Base-by-base conservation (phyloP, 1,284 basidiomycete genomes). In the Apiotrichum gracile region DNA sequence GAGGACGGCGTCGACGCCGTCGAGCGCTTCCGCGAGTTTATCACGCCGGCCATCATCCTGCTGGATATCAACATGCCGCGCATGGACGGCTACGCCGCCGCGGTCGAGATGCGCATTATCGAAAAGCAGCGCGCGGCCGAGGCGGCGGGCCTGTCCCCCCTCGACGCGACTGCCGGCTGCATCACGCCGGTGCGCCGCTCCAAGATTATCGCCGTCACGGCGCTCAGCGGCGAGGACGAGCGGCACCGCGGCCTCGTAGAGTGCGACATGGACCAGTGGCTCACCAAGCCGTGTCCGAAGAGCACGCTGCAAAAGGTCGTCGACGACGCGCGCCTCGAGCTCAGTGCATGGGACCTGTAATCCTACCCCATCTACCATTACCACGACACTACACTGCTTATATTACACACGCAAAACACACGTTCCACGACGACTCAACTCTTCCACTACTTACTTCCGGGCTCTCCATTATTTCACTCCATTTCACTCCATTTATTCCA, bases 31-130 rank as follows among this genome's bases (percentile, higher is more conserved):
- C 56, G 57, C 38, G 40, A 60, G 6, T 62, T 72, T 31, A 49
- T 40, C 16, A 13, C 27, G 3, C 63, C 62, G 3, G 55, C 42
- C 9, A 63, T 67, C n/a, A 67, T 73, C 10, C 55, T 75, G 13
- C 61, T 73, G 16, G 73, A 75, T 49, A 73, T 75, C 55, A 75
- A 72, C 55, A 75, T 75, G 73, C 73, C 73, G 7, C 61, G 61
- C 17, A 70, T 71, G 64, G 70, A 75, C 56, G 73, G 73, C 7
- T 75, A 67, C 55, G 59, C 64, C 19, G 68, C 73, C 1, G 65
- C 66, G 16, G 41, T 57, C 10, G 68, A 69, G 49, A 70, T 70
- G 68, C 58, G 69, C 14, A 53, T 57, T 29, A 54, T 66, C 24
- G 72, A 74, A 49, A 61, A 61, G 48, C 47, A 42, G n/a, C 51